Evolutionary conservation across 2,329 filamentous ascomycete species (phyloP).

Genomic region (Davidsoniella australis): DNA sequence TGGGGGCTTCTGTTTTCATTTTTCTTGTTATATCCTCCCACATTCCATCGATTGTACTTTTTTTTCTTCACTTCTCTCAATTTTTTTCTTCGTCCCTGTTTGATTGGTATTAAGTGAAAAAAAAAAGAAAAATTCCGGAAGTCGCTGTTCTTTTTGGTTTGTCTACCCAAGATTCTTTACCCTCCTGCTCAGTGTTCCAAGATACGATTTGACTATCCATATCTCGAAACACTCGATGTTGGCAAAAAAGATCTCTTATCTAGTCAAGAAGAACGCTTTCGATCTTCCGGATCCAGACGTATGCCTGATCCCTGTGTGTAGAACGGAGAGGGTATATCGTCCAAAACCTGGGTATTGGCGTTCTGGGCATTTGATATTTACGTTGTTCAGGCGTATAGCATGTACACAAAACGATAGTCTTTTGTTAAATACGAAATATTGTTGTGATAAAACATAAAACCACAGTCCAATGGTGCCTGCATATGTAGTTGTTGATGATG

Average conservation of each 20-base stretch:
- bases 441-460: not conserved
- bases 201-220: too few species aligned
- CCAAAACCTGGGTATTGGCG: conserved; percentile 5
- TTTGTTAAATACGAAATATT: conserved; percentile 10
- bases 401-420: conserved; percentile 11
- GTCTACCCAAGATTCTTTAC: not conserved
- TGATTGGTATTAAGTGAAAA: not conserved
- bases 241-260: too few species aligned
- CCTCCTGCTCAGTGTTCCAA: not conserved
- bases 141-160: not conserved
- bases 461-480: too few species aligned
- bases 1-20: not conserved
- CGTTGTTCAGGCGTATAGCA: conserved; percentile 12
- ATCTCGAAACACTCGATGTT: too few species aligned
- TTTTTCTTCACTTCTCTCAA: not conserved
- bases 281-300: not conserved
- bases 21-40: not conserved
- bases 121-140: not conserved
- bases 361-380: conserved; percentile 13
- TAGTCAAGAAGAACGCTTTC: too few species aligned
- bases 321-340: not conserved
- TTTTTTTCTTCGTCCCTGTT: not conserved
- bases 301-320: not conserved
- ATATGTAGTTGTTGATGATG: too few species aligned
- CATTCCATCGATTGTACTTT: not conserved